Percentiles rank a stretch among this genome's conserved stretches.
These are phyloP conservation scores for Polyporus arcularius DNA, from an alignment of 768 basidiomycete genomes.

Conservation along the genomic window DNA sequence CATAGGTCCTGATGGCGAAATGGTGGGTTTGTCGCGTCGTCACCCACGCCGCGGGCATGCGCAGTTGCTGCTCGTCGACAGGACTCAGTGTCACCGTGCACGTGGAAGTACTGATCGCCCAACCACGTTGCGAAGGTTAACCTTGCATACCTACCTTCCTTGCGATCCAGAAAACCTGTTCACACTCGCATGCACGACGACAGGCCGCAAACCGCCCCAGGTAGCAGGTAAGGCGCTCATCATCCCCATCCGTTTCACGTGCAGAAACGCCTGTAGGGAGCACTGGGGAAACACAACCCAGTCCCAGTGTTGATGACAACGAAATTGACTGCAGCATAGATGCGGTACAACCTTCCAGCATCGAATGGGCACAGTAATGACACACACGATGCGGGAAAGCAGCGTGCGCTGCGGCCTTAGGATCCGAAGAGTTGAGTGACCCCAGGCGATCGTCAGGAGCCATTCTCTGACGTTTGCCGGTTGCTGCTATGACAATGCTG, in stretches of 20 bases:
- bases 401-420: too few species aligned
- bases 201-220: background rate
- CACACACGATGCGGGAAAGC: too few species aligned
- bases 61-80: constrained; percentile 12
- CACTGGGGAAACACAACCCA: too few species aligned
- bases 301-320: too few species aligned
- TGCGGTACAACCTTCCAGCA: too few species aligned
- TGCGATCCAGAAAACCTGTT: constrained; percentile 11
- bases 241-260: background rate
- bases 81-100: background rate
- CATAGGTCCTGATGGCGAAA: constrained; percentile 2
- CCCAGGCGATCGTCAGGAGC: too few species aligned
- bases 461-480: too few species aligned
- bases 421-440: too few species aligned
- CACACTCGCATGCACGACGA: background rate
- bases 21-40: constrained; percentile 4
- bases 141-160: background rate
- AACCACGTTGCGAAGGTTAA: constrained; percentile 7
- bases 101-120: constrained; percentile 3
- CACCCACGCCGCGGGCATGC: background rate
- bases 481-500: too few species aligned
- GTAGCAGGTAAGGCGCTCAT: background rate
- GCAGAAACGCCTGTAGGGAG: too few species aligned
- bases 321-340: too few species aligned
- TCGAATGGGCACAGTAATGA: too few species aligned